phyloP scores from a whole-genome alignment of 2,329 filamentous ascomycete species.

The Teratosphaeria destructans region DNA sequence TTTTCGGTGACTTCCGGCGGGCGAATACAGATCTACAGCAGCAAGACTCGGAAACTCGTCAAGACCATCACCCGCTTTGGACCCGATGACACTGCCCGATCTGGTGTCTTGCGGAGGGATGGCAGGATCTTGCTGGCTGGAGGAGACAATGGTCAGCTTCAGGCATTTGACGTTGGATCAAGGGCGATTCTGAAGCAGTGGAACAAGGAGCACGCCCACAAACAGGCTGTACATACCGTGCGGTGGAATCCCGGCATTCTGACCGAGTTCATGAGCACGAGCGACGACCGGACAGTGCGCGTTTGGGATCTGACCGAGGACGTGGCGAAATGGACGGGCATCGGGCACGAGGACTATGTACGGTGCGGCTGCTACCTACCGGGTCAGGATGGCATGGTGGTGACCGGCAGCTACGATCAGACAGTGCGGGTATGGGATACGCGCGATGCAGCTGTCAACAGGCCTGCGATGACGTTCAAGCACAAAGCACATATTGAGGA shows the following conservation, averaged over 20 bases:
- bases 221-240: slow-evolving; percentile 88
- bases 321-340: slow-evolving; percentile 64
- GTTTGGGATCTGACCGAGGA: slow-evolving; percentile 87
- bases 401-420: slow-evolving; percentile 89
- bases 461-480: slow-evolving; percentile 71
- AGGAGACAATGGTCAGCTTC: slow-evolving; percentile 82
- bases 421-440: slow-evolving; percentile 93
- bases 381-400: slow-evolving; percentile 59
- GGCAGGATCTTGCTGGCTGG: slow-evolving; percentile 82
- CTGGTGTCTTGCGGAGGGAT: slow-evolving; percentile 79
- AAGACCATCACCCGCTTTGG: slow-evolving; percentile 87
- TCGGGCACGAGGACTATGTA: slow-evolving; percentile 88
- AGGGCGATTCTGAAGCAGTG: slow-evolving; percentile 91
- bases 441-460: slow-evolving; percentile 47
- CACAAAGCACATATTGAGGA: slow-evolving; percentile 81
- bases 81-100: slow-evolving; percentile 71
- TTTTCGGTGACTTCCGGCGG: slow-evolving; percentile 95
- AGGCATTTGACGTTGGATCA: slow-evolving; percentile 87
- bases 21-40: slow-evolving; percentile 86
- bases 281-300: slow-evolving; percentile 85
- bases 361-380: slow-evolving; percentile 80
- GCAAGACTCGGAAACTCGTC: slow-evolving; percentile 78
- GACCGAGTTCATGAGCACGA: slow-evolving; percentile 77
- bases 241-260: slow-evolving; percentile 77
- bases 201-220: slow-evolving; percentile 50